Percentiles rank a stretch among this genome's conserved stretches.
phyloP scores from a whole-genome alignment of 192 early-diverging fungal species.

The Podila epicladia region DNA sequence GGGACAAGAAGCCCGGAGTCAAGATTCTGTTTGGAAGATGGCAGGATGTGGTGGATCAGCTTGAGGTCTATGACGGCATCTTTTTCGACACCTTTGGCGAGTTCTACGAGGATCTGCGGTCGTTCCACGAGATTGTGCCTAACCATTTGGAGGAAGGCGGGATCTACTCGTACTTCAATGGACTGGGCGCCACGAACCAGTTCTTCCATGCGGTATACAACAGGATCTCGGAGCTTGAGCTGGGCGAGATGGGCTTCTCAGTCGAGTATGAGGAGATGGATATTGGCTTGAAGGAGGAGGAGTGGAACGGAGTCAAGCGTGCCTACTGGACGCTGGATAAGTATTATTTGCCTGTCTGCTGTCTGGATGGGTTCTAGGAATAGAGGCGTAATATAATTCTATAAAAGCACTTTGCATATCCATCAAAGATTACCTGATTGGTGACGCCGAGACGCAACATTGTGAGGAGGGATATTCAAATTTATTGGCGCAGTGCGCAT shows the following conservation, averaged over 20 bases:
- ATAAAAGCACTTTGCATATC: too few species aligned
- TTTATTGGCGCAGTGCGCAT: too few species aligned
- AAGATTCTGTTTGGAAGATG: conserved; percentile 90
- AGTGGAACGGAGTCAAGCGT: conserved; percentile 91
- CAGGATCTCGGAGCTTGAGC: conserved; percentile 82
- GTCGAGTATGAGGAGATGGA: conserved; percentile 78
- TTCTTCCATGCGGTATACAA: conserved; percentile 98
- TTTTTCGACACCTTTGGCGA: conserved; percentile 97
- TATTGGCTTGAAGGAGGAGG: conserved; percentile 79
- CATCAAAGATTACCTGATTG: too few species aligned
- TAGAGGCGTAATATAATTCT: background rate
- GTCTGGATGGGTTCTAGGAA: conserved; percentile 55
- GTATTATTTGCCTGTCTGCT: conserved; percentile 81
- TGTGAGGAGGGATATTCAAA: too few species aligned
- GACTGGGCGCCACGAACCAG: conserved; percentile 90
- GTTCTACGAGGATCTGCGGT: conserved; percentile 87
- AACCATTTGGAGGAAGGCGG: conserved; percentile 79
- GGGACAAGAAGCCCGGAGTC: conserved; percentile 88
- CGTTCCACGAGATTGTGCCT: conserved; percentile 76
- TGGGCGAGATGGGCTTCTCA: conserved; percentile 81
- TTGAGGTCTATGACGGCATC: conserved; percentile 89
- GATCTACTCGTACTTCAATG: conserved; percentile 96
- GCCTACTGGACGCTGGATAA: conserved; percentile 78
- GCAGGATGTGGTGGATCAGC: conserved; percentile 85
- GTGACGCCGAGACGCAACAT: too few species aligned